Evolutionary conservation across 352 stramenopile genomes (phyloP).

Genomic region (Saprolegnia parasitica): DNA sequence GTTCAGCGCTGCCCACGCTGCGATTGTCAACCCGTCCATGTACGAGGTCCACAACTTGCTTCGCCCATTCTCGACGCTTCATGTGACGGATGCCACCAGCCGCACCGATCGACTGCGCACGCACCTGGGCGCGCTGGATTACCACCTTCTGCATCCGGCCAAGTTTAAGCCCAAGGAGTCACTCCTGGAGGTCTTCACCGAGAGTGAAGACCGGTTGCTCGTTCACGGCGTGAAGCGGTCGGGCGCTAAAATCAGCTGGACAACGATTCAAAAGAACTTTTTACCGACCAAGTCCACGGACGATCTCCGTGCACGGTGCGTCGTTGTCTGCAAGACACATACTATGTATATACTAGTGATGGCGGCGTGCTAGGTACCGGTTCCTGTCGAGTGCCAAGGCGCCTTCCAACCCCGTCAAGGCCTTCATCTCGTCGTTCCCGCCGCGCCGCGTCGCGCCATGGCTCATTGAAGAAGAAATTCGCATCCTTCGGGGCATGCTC

Average conservation of each 20-base stretch:
- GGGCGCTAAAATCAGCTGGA: conserved; percentile 48
- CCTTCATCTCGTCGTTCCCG: conserved; percentile 43
- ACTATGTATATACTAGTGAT: not conserved
- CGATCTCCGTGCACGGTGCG: conserved; percentile 46
- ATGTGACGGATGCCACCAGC: conserved; percentile 44
- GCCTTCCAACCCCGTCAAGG: conserved; percentile 54
- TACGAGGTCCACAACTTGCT: conserved; percentile 72
- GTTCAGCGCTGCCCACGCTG: conserved; percentile 68
- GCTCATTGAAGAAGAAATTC: conserved; percentile 77
- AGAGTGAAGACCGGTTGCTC: conserved; percentile 58
- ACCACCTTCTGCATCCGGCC: conserved; percentile 44
- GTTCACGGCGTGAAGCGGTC: conserved; percentile 65
- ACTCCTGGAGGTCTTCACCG: conserved; percentile 37
- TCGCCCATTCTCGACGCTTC: conserved; percentile 37
- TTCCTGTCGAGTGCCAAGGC: conserved; percentile 64
- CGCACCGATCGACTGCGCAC: conserved; percentile 51
- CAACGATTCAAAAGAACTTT: conserved; percentile 57
- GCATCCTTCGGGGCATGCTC: conserved; percentile 61
- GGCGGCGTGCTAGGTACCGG: conserved; percentile 36
- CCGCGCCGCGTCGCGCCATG: conserved; percentile 43
- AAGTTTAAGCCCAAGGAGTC: conserved; percentile 37
- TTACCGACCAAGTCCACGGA: conserved; percentile 50
- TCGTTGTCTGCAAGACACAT: not conserved
- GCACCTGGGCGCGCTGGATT: conserved; percentile 66
- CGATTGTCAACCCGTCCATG: conserved; percentile 77